Evolutionary conservation across 495 filamentous ascomycete species (phyloP), one percentile per base, ranked within the genome.

Genomic region (Xylaria acuta): DNA sequence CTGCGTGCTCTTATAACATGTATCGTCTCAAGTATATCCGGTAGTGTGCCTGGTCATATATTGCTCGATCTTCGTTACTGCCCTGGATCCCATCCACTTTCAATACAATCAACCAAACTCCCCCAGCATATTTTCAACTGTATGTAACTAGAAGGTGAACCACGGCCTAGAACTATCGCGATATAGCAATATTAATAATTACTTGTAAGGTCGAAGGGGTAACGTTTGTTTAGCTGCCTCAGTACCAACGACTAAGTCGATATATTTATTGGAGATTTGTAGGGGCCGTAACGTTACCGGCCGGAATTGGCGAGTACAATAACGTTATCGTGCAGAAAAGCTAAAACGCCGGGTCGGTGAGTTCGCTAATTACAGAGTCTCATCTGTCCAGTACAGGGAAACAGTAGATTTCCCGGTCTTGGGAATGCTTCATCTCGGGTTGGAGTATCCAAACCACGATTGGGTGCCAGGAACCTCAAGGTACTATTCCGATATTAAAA

Each of bases 401-500:
- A 49, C 20, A 34, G 56, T 45, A 22, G 40, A 36, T 49, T 47
- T 51, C 67, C 67, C 67, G 56, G 67, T 36, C 54, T 60, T 59
- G 53, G 51, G 66, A n/a, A 69, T 69, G 51, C 38, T 69, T 59
- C 51, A 30, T 32, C 51, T 59, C 38, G 36, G 36, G 5, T 22
- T 45, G 14, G 18, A 53, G 36, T 27, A 56, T 54, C 43, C 0
- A 41, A 16, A 30, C 30, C 34, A 59, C 66, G 53, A 69, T 45
- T 69, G 53, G 66, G 25, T 25, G 40, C 14, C 16, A 59, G 51
- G 41, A 45, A 7, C 30, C 49, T 40, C 12, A 5, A 59, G 51
- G 38, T 22, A 59, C 45, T 59, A 59, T 27, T 32, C 51, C 66
- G 66, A 70, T 63, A 70, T 70, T 34, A 22, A 70, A 70, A 38